Evolutionary conservation across 2,329 filamentous ascomycete species (phyloP).

Genomic region (Scytalidium sp.): DNA sequence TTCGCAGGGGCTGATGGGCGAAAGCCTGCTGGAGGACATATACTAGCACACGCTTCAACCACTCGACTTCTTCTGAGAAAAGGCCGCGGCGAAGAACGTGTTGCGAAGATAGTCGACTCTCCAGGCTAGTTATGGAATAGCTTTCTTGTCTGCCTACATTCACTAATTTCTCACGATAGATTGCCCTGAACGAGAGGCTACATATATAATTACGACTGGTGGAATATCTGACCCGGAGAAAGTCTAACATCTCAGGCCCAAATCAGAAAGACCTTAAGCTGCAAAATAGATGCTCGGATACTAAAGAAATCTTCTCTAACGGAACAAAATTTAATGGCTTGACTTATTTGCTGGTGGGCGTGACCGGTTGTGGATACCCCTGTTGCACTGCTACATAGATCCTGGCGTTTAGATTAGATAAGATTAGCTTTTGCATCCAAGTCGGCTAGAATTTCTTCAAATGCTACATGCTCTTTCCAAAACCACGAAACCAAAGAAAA

Average conservation of each 20-base stretch:
- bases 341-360: too few species aligned
- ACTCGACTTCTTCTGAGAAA: constrained; percentile 66
- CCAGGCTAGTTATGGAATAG: constrained; percentile 44
- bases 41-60: constrained; percentile 66
- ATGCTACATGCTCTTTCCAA: neutral
- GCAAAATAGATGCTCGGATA: neutral
- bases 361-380: constrained; percentile 7
- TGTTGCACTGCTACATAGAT: constrained; percentile 1
- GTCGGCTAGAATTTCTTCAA: constrained; percentile 11
- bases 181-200: constrained; percentile 66
- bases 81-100: constrained; percentile 66
- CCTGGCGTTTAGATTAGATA: constrained; percentile 23
- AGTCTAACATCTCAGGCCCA: constrained; percentile 32
- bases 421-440: constrained; percentile 15
- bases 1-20: constrained; percentile 67
- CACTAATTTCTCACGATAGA: constrained; percentile 37
- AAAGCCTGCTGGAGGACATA: constrained; percentile 65
- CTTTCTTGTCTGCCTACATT: neutral
- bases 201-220: constrained; percentile 67
- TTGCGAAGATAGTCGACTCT: constrained; percentile 67
- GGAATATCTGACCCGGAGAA: constrained; percentile 68
- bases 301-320: neutral
- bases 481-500: constrained; percentile 2
- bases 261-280: neutral
- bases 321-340: neutral